Percentiles rank a stretch among this genome's conserved stretches.
Evolutionary conservation across 306 rosid species (phyloP).

Genomic region (Senna siamea): DNA sequence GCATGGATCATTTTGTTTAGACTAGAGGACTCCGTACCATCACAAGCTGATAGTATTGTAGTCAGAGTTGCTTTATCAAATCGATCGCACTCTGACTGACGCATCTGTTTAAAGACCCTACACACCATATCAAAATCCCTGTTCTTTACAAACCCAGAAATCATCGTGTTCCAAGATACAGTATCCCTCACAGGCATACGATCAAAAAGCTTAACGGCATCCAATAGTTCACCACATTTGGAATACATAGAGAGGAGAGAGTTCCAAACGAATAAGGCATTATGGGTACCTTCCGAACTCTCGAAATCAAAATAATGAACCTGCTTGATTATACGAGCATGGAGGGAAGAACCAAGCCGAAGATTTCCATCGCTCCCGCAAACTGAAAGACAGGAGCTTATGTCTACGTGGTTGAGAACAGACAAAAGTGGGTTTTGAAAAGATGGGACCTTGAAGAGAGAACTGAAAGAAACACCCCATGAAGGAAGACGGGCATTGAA

Average conservation of each 20-base stretch:
- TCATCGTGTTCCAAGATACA: conserved; percentile 74
- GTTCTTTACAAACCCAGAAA: conserved; percentile 66
- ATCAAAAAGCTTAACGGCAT: conserved; percentile 69
- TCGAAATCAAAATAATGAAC: conserved; percentile 37
- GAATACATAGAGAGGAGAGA: conserved; percentile 68
- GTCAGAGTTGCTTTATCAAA: conserved; percentile 83
- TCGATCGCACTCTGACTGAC: conserved; percentile 37
- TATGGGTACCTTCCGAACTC: conserved; percentile 23
- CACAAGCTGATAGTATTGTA: conserved; percentile 69
- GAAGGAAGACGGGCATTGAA: conserved; percentile 47
- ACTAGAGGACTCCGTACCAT: conserved; percentile 50
- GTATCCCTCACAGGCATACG: conserved; percentile 66
- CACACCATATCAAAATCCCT: conserved; percentile 51
- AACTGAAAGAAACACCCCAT: conserved; percentile 48
- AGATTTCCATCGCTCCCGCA: conserved; percentile 63
- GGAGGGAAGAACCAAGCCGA: conserved; percentile 76
- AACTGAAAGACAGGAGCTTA: conserved; percentile 53
- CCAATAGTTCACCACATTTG: conserved; percentile 44
- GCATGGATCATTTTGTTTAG: conserved; percentile 67
- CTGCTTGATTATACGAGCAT: conserved; percentile 67
- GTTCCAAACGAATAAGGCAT: conserved; percentile 67
- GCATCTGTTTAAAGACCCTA: conserved; percentile 58
- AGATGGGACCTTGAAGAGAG: conserved; percentile 36
- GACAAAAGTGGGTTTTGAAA: conserved; percentile 44
- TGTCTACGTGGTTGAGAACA: conserved; percentile 56